Conservation (phyloP, 106 monocot species). For the Agapanthus africanus region DNA sequence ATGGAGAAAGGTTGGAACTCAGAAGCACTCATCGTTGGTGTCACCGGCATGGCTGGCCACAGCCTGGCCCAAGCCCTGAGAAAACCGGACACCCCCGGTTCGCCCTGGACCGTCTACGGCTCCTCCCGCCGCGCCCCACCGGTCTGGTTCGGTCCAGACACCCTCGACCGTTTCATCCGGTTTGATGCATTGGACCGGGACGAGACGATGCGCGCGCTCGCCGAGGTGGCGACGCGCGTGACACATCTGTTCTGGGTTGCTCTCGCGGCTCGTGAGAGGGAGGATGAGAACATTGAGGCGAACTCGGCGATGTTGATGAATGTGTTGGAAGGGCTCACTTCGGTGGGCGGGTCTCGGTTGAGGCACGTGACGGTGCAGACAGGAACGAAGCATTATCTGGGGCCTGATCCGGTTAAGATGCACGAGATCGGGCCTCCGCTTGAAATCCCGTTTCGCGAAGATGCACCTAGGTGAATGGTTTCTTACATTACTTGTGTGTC, state of each 20-base stretch:
- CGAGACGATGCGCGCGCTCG: slow-evolving; percentile 2
- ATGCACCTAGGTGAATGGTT: no score
- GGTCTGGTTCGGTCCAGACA: slow-evolving; percentile 8
- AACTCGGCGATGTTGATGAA: slow-evolving; percentile 5
- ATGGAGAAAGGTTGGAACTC: neutral
- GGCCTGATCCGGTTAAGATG: neutral
- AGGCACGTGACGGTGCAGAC: slow-evolving; percentile 15
- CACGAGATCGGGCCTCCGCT: neutral
- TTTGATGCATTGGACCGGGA: slow-evolving; percentile 7
- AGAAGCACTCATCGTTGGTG: slow-evolving; percentile 7
- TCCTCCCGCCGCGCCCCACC: slow-evolving; percentile 5
- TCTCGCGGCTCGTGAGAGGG: neutral
- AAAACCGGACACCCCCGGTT: neutral
- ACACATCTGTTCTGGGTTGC: slow-evolving; percentile 19
- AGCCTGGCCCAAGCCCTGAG: slow-evolving; percentile 8
- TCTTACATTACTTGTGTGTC: no score
- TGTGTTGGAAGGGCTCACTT: neutral
- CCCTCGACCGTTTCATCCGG: neutral
- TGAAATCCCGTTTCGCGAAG: no score
- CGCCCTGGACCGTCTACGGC: slow-evolving; percentile 10
- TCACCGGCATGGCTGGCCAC: slow-evolving; percentile 15
- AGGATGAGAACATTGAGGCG: neutral
- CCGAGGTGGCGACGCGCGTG: neutral
- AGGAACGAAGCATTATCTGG: slow-evolving; percentile 11
- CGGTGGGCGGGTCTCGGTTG: neutral